Percentiles rank a stretch among this genome's conserved stretches.
These are phyloP conservation scores for Saturnispora gosingensis DNA, from an alignment of 805 yeast genomes.

Conservation along the genomic window DNA sequence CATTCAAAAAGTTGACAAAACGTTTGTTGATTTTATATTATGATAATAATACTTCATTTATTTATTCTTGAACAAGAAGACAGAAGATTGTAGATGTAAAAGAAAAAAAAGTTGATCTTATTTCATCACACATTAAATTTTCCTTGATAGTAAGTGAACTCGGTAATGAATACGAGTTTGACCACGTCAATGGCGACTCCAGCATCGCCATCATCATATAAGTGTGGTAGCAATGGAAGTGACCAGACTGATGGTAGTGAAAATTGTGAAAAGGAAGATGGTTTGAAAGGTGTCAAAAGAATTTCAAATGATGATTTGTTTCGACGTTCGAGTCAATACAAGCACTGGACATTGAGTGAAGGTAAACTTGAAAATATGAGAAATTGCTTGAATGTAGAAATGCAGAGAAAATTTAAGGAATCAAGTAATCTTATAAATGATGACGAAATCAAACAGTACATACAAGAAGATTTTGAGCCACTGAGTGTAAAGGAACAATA, in stretches of 20 bases:
- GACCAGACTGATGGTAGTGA: neutral
- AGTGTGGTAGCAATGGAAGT: neutral
- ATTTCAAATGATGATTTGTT: slow-evolving; percentile 78
- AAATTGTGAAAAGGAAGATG: neutral
- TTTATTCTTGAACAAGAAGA: neutral
- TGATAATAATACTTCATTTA: neutral
- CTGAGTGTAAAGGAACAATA: slow-evolving; percentile 57
- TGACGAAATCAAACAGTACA: slow-evolving; percentile 15
- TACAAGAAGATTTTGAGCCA: slow-evolving; percentile 32
- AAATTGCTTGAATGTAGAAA: slow-evolving; percentile 44
- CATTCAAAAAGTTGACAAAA: slow-evolving; percentile 1
- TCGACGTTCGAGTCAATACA: slow-evolving; percentile 76
- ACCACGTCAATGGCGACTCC: neutral
- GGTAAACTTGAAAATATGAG: slow-evolving; percentile 46
- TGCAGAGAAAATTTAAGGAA: slow-evolving; percentile 24
- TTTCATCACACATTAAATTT: neutral
- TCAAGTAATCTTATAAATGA: slow-evolving; percentile 15
- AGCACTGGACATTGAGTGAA: slow-evolving; percentile 73
- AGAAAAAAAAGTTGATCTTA: neutral
- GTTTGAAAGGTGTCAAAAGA: neutral
- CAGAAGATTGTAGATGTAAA: neutral
- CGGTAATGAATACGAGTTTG: neutral
- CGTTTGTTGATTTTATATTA: neutral
- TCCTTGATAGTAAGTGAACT: neutral
- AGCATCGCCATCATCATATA: neutral